Percentiles rank a stretch among this genome's conserved stretches.
Conservation (phyloP, 768 basidiomycete genomes). For the Mycena chlorophos region DNA sequence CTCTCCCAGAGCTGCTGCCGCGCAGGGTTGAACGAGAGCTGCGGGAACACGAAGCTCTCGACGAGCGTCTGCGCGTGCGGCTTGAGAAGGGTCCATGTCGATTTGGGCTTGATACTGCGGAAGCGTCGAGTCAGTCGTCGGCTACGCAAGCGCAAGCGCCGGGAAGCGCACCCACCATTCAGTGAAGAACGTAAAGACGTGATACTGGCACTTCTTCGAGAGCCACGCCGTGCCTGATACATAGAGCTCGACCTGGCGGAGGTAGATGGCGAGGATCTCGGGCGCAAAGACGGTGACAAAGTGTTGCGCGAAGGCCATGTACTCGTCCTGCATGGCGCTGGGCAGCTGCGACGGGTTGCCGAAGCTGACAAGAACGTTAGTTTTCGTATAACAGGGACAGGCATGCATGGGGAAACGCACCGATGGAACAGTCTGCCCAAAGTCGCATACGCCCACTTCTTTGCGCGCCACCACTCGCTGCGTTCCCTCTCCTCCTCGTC, state of each 20-base stretch:
- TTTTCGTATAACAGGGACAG: background rate
- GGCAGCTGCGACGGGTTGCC: conserved; percentile 90
- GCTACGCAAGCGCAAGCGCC: background rate
- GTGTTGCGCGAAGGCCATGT: conserved; percentile 70
- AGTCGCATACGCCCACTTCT: conserved; percentile 90
- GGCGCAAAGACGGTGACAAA: conserved; percentile 81
- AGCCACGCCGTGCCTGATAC: conserved; percentile 78
- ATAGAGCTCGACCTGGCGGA: conserved; percentile 68
- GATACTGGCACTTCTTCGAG: conserved; percentile 80
- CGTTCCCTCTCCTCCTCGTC: conserved; percentile 76
- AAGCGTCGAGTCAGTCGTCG: background rate
- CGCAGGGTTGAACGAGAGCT: conserved; percentile 72
- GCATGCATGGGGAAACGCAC: conserved; percentile 34
- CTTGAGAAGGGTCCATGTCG: conserved; percentile 87
- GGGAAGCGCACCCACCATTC: conserved; percentile 63
- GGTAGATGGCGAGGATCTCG: conserved; percentile 81
- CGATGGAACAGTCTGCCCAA: conserved; percentile 79
- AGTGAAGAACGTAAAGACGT: conserved; percentile 82
- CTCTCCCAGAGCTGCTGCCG: conserved; percentile 71
- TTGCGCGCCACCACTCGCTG: conserved; percentile 87
- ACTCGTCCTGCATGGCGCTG: conserved; percentile 65
- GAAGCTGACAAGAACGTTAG: conserved; percentile 45
- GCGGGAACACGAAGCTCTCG: conserved; percentile 83
- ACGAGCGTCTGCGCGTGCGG: conserved; percentile 79
- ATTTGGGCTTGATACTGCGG: conserved; percentile 82